These are phyloP conservation scores for Aspergillus candidus DNA, from an alignment of 2,329 filamentous ascomycete species.

Conservation along the genomic window DNA sequence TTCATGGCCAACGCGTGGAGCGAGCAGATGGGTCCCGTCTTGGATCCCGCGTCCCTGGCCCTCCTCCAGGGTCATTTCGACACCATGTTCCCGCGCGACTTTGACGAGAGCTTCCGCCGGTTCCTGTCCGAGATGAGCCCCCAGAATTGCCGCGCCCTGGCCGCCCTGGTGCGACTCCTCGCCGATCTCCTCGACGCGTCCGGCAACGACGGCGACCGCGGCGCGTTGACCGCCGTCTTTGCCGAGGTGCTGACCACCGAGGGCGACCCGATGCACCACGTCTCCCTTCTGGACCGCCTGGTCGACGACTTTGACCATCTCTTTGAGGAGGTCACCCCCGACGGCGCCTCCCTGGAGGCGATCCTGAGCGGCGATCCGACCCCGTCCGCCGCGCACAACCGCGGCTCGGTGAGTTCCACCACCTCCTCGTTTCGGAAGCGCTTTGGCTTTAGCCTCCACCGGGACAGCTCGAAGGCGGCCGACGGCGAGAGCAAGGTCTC, in stretches of 20 bases:
- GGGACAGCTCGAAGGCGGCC: conserved; percentile 70
- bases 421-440: conserved; percentile 78
- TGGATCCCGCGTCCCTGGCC: conserved; percentile 64
- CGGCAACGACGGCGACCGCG: conserved; percentile 83
- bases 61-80: conserved; percentile 58
- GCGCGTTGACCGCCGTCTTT: conserved; percentile 81
- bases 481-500: conserved; percentile 62
- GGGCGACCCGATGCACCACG: conserved; percentile 71
- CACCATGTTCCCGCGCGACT: conserved; percentile 38
- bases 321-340: conserved; percentile 61
- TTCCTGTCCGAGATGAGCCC: conserved; percentile 49
- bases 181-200: conserved; percentile 85
- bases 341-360: conserved; percentile 39
- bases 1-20: conserved; percentile 84
- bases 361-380: conserved; percentile 49
- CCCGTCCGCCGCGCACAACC: conserved; percentile 56
- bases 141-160: conserved; percentile 68
- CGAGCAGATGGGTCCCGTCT: conserved; percentile 78
- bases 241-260: conserved; percentile 77
- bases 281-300: conserved; percentile 79
- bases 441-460: conserved; percentile 72
- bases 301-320: conserved; percentile 84
- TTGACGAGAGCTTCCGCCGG: conserved; percentile 53
- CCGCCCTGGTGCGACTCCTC: conserved; percentile 75
- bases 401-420: conserved; percentile 76